These are phyloP conservation scores for Penicillium italicum DNA, from an alignment of 2,329 filamentous ascomycete genomes.

Conservation along the genomic window DNA sequence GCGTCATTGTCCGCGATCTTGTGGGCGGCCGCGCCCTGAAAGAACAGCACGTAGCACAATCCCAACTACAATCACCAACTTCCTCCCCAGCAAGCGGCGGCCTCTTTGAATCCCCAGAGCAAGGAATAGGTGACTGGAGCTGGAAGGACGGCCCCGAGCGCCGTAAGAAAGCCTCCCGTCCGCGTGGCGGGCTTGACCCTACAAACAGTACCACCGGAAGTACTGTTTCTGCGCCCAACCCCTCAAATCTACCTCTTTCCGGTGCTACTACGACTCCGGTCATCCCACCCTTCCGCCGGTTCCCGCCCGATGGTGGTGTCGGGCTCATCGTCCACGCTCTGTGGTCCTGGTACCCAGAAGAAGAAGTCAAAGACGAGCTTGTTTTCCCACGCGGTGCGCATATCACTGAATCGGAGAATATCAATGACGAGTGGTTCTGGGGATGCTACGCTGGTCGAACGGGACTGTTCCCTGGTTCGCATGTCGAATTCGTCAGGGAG, in stretches of 20 bases:
- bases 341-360: conserved; percentile 75
- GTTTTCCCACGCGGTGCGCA: conserved; percentile 80
- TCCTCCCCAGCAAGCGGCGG: conserved; percentile 12
- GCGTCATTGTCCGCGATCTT: conserved; percentile 66
- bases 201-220: conserved; percentile 5
- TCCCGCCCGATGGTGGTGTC: conserved; percentile 72
- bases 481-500: conserved; percentile 56
- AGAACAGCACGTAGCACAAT: conserved; percentile 49
- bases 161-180: conserved; percentile 38
- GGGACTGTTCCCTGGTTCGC: conserved; percentile 76
- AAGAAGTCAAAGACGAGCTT: conserved; percentile 62
- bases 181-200: conserved; percentile 17
- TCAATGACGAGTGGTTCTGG: conserved; percentile 88
- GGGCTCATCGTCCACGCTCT: conserved; percentile 62
- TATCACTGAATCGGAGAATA: conserved; percentile 76
- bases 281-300: conserved; percentile 35
- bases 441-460: conserved; percentile 77
- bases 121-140: conserved; percentile 38
- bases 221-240: conserved; percentile 15
- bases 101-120: conserved; percentile 31
- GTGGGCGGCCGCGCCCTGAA: conserved; percentile 73
- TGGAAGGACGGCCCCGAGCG: conserved; percentile 43
- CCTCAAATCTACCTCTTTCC: neutral
- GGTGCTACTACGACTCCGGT: conserved; percentile 15
- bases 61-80: conserved; percentile 10